Conservation (phyloP, 140 eudicot genomes). For the Ambrosia hybrid region DNA sequence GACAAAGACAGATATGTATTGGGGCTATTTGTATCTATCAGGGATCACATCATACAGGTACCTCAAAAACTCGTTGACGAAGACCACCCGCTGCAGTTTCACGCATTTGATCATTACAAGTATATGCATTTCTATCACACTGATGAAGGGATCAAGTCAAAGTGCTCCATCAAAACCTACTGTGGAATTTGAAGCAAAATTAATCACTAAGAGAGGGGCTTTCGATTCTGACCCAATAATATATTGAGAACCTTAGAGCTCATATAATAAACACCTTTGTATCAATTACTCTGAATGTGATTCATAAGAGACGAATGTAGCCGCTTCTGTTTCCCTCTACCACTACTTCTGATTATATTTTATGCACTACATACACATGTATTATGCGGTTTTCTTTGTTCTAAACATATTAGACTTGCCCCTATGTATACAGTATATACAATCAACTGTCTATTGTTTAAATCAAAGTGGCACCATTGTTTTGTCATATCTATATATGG, state of each 20-base stretch:
- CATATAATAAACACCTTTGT: no score
- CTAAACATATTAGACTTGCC: background rate
- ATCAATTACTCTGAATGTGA: background rate
- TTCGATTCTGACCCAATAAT: no score
- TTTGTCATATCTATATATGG: background rate
- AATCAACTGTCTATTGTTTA: background rate
- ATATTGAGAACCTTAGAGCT: no score
- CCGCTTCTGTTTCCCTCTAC: no score
- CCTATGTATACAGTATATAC: background rate
- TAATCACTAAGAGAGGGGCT: background rate
- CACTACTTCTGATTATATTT: background rate
- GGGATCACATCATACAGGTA: constrained; percentile 28
- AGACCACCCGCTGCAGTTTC: constrained; percentile 34
- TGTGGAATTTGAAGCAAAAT: constrained; percentile 46
- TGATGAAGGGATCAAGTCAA: constrained; percentile 41
- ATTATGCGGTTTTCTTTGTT: no score
- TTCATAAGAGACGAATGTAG: no score
- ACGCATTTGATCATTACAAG: constrained; percentile 49
- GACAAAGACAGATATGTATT: constrained; percentile 37
- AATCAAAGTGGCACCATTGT: background rate
- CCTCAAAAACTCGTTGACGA: constrained; percentile 40
- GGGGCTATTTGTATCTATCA: constrained; percentile 38
- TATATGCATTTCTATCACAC: constrained; percentile 46
- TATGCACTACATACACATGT: background rate
- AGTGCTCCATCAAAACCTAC: constrained; percentile 47